Evolutionary conservation across 768 basidiomycete genomes (phyloP).

Genomic region (Trametopsis cervina): DNA sequence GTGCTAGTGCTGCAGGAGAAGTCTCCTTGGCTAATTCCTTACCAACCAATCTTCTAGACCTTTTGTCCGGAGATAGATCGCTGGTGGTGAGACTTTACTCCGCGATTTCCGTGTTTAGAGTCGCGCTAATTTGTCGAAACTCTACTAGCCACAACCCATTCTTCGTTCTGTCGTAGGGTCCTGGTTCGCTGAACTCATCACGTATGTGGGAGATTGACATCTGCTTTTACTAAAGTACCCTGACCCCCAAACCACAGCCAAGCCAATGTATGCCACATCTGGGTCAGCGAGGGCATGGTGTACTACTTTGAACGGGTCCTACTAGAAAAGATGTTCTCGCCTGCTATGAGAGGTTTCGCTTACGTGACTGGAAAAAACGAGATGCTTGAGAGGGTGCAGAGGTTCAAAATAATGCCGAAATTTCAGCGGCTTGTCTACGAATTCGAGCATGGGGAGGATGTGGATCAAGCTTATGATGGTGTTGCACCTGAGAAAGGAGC

Average conservation of each 20-base stretch:
- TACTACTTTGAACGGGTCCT: constrained; percentile 90
- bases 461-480: constrained; percentile 66
- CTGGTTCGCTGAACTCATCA: too few relatives aligned
- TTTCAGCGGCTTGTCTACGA: constrained; percentile 78
- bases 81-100: constrained; percentile 36
- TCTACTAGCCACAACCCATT: too few relatives aligned
- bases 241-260: too few relatives aligned
- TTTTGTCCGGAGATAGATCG: constrained; percentile 81
- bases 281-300: constrained; percentile 93
- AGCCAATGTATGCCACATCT: constrained; percentile 72
- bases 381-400: constrained; percentile 59
- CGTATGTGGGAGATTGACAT: too few relatives aligned
- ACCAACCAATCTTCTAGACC: constrained; percentile 34
- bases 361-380: constrained; percentile 74
- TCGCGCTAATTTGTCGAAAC: background rate
- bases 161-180: too few relatives aligned
- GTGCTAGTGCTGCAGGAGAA: too few relatives aligned
- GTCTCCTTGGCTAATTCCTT: too few relatives aligned
- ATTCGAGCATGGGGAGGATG: constrained; percentile 67
- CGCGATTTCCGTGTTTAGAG: background rate
- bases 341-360: constrained; percentile 72
- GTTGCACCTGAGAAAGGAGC: constrained; percentile 89
- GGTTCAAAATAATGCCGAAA: constrained; percentile 52
- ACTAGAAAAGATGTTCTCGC: constrained; percentile 59
- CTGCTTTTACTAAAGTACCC: too few relatives aligned